These are phyloP conservation scores for Triadica sebifera DNA, from an alignment of 345 rosid species.

Conservation along the genomic window DNA sequence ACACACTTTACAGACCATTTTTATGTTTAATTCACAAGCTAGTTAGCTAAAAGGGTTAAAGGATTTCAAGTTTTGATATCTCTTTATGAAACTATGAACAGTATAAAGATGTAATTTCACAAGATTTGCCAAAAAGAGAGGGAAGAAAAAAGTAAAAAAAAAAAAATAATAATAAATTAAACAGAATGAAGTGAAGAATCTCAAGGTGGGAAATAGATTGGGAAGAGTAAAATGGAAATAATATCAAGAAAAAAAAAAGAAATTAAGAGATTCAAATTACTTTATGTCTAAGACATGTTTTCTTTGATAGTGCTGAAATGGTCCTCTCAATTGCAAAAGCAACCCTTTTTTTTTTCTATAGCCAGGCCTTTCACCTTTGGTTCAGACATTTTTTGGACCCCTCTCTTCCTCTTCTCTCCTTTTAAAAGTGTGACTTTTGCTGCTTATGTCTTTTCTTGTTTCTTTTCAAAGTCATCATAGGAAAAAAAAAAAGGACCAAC, in stretches of 20 bases:
- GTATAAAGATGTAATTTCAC: background rate
- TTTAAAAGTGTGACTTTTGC: constrained; percentile 29
- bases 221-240: background rate
- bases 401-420: constrained; percentile 18
- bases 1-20: constrained; percentile 8
- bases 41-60: constrained; percentile 2
- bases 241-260: no score
- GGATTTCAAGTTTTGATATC: constrained; percentile 5
- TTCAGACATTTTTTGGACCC: constrained; percentile 25
- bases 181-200: constrained; percentile 10
- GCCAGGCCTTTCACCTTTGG: constrained; percentile 28
- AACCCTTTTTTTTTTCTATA: constrained; percentile 17
- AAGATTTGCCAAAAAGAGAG: constrained; percentile 16
- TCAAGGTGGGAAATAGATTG: background rate
- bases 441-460: constrained; percentile 10
- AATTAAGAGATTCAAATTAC: background rate
- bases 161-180: background rate
- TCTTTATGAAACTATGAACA: constrained; percentile 9
- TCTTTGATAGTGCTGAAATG: constrained; percentile 18
- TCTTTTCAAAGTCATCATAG: constrained; percentile 27
- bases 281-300: constrained; percentile 32
- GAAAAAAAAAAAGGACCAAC: background rate
- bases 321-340: constrained; percentile 39
- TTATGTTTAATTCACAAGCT: background rate
- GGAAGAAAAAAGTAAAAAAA: background rate